Evolutionary conservation across 805 yeast species (phyloP).

Genomic region (Metschnikowia kofuensis): DNA sequence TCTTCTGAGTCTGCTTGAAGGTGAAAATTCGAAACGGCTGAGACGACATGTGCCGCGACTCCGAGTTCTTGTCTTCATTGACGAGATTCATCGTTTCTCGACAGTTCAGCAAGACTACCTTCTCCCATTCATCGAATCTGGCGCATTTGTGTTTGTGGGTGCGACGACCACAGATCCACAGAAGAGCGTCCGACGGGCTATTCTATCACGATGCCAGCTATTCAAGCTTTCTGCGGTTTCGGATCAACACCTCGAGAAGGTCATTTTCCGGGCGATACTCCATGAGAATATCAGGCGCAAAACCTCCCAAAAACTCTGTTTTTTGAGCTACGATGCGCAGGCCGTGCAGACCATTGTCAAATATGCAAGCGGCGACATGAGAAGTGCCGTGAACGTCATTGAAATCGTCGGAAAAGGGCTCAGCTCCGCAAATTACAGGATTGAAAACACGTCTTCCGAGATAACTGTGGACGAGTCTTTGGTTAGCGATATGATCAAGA

Average conservation of each 20-base stretch:
- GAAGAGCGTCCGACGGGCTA: slow-evolving; percentile 75
- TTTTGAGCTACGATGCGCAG: slow-evolving; percentile 16
- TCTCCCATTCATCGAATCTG: slow-evolving; percentile 79
- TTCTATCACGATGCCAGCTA: slow-evolving; percentile 79
- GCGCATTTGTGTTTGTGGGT: slow-evolving; percentile 79
- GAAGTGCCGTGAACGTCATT: slow-evolving; percentile 32
- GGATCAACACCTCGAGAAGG: slow-evolving; percentile 45
- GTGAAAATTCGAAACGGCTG: slow-evolving; percentile 43
- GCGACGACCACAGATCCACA: slow-evolving; percentile 85
- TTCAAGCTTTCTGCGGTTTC: slow-evolving; percentile 61
- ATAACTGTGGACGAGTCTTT: background rate
- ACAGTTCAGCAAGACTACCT: slow-evolving; percentile 86
- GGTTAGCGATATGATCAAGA: slow-evolving; percentile 3
- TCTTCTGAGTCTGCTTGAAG: slow-evolving; percentile 48
- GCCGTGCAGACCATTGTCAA: slow-evolving; percentile 18
- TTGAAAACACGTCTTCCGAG: background rate
- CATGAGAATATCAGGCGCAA: slow-evolving; percentile 29
- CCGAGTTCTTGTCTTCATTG: slow-evolving; percentile 66
- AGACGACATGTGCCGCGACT: slow-evolving; percentile 9
- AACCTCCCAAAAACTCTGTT: slow-evolving; percentile 3
- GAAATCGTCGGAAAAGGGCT: slow-evolving; percentile 27
- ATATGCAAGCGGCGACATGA: slow-evolving; percentile 30
- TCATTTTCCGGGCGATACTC: slow-evolving; percentile 57
- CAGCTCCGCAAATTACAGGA: background rate
- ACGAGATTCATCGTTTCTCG: slow-evolving; percentile 88